These are phyloP conservation scores for Talaromyces pinophilus DNA, from an alignment of 2,329 filamentous ascomycete genomes.

Conservation along the genomic window DNA sequence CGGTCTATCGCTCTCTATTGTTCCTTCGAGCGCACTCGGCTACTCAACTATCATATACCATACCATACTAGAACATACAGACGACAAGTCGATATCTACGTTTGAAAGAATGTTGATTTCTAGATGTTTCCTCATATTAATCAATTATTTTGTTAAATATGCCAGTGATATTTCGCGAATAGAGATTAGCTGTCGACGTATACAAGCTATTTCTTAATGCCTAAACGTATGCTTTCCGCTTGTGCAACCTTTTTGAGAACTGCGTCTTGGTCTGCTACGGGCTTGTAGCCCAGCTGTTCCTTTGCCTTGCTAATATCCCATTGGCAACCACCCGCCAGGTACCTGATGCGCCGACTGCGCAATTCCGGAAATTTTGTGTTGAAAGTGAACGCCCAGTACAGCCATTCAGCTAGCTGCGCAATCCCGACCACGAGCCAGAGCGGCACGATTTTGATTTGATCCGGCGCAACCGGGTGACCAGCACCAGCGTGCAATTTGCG, in stretches of 20 bases:
- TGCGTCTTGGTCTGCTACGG: slow-evolving; percentile 13
- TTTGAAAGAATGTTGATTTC: no score
- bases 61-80: no score
- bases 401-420: slow-evolving; percentile 13
- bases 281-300: slow-evolving; percentile 15
- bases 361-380: slow-evolving; percentile 12
- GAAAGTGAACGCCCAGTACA: slow-evolving; percentile 17
- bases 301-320: slow-evolving; percentile 20
- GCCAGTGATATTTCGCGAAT: no score
- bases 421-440: slow-evolving; percentile 16
- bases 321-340: slow-evolving; percentile 15
- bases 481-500: slow-evolving; percentile 18
- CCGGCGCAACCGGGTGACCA: slow-evolving; percentile 12
- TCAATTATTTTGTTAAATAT: no score
- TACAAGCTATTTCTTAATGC: background rate
- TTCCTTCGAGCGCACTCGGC: no score
- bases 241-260: slow-evolving; percentile 4
- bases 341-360: slow-evolving; percentile 13
- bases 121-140: no score
- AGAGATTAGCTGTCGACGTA: no score
- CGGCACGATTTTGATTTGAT: slow-evolving; percentile 17
- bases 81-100: no score
- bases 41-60: no score
- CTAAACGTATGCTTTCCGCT: slow-evolving; percentile 12
- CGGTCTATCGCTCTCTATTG: no score